Percentiles rank a stretch among this genome's conserved stretches.
These are phyloP conservation scores for Aureobasidium sp. DNA, from an alignment of 2,329 filamentous ascomycete genomes.

Conservation along the genomic window DNA sequence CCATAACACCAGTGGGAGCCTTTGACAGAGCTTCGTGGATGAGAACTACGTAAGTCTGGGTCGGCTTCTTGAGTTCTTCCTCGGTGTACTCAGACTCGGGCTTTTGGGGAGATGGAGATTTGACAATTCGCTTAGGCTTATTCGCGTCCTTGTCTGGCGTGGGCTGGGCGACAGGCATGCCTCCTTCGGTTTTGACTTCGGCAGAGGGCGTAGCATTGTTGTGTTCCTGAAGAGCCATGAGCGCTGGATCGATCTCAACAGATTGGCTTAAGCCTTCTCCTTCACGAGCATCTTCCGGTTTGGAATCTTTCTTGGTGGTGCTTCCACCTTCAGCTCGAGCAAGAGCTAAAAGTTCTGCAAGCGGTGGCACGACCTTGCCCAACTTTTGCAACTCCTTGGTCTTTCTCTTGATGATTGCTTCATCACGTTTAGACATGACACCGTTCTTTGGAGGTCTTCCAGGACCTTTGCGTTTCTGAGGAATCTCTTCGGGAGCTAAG, in stretches of 20 bases:
- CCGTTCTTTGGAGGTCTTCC: slow-evolving; percentile 79
- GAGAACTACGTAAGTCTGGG: slow-evolving; percentile 56
- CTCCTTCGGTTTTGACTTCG: slow-evolving; percentile 6
- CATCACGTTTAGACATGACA: slow-evolving; percentile 71
- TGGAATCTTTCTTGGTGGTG: slow-evolving; percentile 16
- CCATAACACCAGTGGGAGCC: slow-evolving; percentile 50
- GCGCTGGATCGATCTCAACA: slow-evolving; percentile 15
- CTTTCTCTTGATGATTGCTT: slow-evolving; percentile 29
- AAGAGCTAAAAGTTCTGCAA: slow-evolving; percentile 27
- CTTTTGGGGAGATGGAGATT: slow-evolving; percentile 57
- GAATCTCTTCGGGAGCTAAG: slow-evolving; percentile 31
- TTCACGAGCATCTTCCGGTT: slow-evolving; percentile 21
- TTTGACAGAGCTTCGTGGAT: slow-evolving; percentile 57
- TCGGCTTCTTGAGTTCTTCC: slow-evolving; percentile 65
- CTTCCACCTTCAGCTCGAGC: slow-evolving; percentile 27
- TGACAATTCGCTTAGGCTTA: slow-evolving; percentile 44
- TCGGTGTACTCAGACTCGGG: slow-evolving; percentile 60
- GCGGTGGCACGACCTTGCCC: slow-evolving; percentile 25
- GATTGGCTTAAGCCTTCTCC: slow-evolving; percentile 14
- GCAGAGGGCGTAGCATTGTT: slow-evolving; percentile 7
- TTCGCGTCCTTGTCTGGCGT: slow-evolving; percentile 24
- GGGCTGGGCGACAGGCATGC: slow-evolving; percentile 7
- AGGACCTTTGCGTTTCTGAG: slow-evolving; percentile 65
- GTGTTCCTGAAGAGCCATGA: slow-evolving; percentile 14
- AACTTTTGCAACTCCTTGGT: slow-evolving; percentile 31